Conservation (phyloP, 495 filamentous ascomycete genomes). For the Talaromyces borbonicus region DNA sequence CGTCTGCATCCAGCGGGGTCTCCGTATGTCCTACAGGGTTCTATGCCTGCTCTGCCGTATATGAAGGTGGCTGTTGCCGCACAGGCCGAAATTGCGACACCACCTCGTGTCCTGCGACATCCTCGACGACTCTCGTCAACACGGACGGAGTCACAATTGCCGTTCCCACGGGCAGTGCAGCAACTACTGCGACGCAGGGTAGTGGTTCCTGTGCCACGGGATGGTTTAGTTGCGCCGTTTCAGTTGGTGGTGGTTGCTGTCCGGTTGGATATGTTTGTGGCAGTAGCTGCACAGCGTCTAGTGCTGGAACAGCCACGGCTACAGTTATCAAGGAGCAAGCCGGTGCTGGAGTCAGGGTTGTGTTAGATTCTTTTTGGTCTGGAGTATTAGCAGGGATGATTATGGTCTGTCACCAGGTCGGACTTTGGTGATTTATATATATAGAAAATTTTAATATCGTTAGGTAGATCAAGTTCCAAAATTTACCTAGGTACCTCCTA, state of each 20-base stretch:
- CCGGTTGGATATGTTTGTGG: slow-evolving; percentile 67
- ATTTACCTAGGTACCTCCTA: no score
- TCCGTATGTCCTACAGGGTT: slow-evolving; percentile 60
- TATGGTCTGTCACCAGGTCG: background rate
- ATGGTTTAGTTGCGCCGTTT: slow-evolving; percentile 66
- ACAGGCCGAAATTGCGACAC: slow-evolving; percentile 73
- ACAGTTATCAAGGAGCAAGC: slow-evolving; percentile 52
- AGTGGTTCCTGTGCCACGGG: slow-evolving; percentile 51
- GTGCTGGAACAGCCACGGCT: slow-evolving; percentile 33
- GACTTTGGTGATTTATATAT: slow-evolving; percentile 1
- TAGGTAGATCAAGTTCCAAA: no score
- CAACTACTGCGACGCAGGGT: slow-evolving; percentile 17
- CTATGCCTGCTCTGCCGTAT: slow-evolving; percentile 59
- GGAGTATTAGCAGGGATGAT: background rate
- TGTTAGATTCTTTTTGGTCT: background rate
- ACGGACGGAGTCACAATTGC: slow-evolving; percentile 57
- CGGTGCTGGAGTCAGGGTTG: slow-evolving; percentile 4
- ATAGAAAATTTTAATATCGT: background rate
- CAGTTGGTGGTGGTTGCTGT: slow-evolving; percentile 66
- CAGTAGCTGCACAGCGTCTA: slow-evolving; percentile 54
- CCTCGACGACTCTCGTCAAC: slow-evolving; percentile 52
- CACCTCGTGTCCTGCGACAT: slow-evolving; percentile 53
- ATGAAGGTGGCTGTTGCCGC: slow-evolving; percentile 68
- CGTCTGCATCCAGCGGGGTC: slow-evolving; percentile 24
- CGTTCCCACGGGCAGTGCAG: slow-evolving; percentile 41